A percentile compares a stretch with the other conserved stretches of the same genome.
Conservation (phyloP, 2,329 filamentous ascomycete species). For the Teratosphaeria destructans region DNA sequence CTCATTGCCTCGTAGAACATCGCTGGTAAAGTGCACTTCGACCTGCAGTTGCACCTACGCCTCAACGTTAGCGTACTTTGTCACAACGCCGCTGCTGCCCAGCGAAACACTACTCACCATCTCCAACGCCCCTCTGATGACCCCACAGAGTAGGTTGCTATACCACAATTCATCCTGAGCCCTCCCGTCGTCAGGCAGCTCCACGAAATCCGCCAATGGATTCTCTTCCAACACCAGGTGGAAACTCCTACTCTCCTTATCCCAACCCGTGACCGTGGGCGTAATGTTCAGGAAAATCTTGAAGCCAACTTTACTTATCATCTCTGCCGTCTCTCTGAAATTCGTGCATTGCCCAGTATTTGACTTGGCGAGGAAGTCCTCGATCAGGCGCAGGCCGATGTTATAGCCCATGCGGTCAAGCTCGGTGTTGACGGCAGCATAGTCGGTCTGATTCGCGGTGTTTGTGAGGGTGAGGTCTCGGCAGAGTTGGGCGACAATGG, state of each 20-base stretch:
- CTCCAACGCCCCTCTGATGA: conserved; percentile 80
- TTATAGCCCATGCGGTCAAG: conserved; percentile 99
- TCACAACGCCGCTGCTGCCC: not conserved
- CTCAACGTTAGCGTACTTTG: not conserved
- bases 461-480: conserved; percentile 58
- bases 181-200: conserved; percentile 87
- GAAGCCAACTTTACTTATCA: conserved; percentile 96
- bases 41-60: conserved; percentile 84
- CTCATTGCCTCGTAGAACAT: conserved; percentile 84
- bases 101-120: conserved; percentile 55
- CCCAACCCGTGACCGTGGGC: conserved; percentile 89
- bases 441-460: conserved; percentile 60
- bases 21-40: conserved; percentile 90
- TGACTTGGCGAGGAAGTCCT: conserved; percentile 94
- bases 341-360: conserved; percentile 81
- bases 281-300: conserved; percentile 98
- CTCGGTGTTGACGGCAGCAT: conserved; percentile 92
- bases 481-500: conserved; percentile 91
- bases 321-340: conserved; percentile 92
- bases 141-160: conserved; percentile 91
- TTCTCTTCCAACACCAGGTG: conserved; percentile 96
- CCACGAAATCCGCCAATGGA: conserved; percentile 91
- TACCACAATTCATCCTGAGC: conserved; percentile 98
- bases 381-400: conserved; percentile 88
- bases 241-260: conserved; percentile 90